Conservation (phyloP, 805 yeast genomes). For the Metschnikowia bowlesiae region DNA sequence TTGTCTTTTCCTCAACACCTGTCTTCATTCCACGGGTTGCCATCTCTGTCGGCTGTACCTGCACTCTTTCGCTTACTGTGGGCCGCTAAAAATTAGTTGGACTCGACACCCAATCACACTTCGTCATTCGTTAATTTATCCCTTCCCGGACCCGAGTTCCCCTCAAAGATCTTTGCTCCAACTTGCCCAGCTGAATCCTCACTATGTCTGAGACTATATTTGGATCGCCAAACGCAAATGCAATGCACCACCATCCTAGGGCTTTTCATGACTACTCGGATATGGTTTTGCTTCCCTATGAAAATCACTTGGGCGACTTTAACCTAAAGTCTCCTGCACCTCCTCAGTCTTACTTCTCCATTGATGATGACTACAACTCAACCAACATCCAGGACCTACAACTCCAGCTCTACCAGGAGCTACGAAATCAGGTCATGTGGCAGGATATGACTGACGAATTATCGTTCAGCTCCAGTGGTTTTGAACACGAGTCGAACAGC, state of each 20-base stretch:
- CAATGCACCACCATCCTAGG: conserved; percentile 1
- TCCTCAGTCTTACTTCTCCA: background rate
- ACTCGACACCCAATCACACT: background rate
- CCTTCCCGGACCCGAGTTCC: background rate
- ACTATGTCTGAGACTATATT: background rate
- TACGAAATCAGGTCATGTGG: conserved; percentile 9
- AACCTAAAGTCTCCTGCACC: background rate
- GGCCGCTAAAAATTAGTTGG: background rate
- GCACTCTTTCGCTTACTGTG: background rate
- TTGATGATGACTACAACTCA: background rate
- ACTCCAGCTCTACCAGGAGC: conserved; percentile 9
- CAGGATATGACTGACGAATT: conserved; percentile 15
- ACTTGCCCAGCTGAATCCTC: background rate
- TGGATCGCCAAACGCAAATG: background rate
- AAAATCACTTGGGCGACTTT: background rate
- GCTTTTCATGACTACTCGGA: background rate
- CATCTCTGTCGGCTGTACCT: background rate
- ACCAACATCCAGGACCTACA: conserved; percentile 7
- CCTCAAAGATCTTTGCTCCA: background rate
- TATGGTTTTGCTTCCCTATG: background rate
- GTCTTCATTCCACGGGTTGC: background rate
- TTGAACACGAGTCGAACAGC: conserved; percentile 15
- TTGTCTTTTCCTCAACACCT: background rate
- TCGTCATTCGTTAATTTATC: background rate
- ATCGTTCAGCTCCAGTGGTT: conserved; percentile 9